Percentiles rank a stretch among this genome's conserved stretches.
Conservation (phyloP, 768 basidiomycete species). For the Albatrellus ellisii region DNA sequence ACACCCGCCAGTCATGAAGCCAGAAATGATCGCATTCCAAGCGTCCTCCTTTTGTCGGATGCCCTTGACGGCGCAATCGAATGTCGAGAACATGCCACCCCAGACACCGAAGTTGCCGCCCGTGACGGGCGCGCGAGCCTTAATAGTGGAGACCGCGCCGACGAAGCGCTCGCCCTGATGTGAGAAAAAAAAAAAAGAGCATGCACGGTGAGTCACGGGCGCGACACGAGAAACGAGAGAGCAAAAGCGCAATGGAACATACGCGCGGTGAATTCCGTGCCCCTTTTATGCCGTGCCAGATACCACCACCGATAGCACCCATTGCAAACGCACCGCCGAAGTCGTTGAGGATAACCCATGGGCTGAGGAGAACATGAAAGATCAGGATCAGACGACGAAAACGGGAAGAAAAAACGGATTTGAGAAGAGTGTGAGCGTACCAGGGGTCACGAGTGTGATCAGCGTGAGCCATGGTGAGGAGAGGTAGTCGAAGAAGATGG, state of each 20-base stretch:
- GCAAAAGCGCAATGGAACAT: constrained; percentile 17
- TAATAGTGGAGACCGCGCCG: constrained; percentile 91
- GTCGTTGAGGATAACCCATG: constrained; percentile 98
- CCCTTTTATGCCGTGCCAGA: constrained; percentile 98
- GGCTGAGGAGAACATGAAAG: constrained; percentile 34
- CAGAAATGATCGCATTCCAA: constrained; percentile 98
- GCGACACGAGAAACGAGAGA: not conserved
- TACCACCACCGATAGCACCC: constrained; percentile 95
- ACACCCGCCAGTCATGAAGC: constrained; percentile 97
- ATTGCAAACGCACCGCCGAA: constrained; percentile 96
- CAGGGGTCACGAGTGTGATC: constrained; percentile 94
- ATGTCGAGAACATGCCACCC: constrained; percentile 98
- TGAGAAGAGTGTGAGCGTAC: constrained; percentile 26
- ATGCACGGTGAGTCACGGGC: not conserved
- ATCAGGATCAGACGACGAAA: not conserved
- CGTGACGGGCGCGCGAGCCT: constrained; percentile 94
- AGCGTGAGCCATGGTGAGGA: constrained; percentile 58
- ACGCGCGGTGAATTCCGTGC: constrained; percentile 93
- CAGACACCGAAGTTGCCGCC: constrained; percentile 95
- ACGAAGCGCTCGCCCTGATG: constrained; percentile 83
- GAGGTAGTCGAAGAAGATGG: constrained; percentile 1
- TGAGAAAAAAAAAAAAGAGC: not conserved
- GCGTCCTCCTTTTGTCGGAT: constrained; percentile 96
- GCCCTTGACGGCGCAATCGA: constrained; percentile 96
- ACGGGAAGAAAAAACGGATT: not conserved